These are phyloP conservation scores for Botrytis paeoniae DNA, from an alignment of 2,329 filamentous ascomycete genomes.

Conservation along the genomic window DNA sequence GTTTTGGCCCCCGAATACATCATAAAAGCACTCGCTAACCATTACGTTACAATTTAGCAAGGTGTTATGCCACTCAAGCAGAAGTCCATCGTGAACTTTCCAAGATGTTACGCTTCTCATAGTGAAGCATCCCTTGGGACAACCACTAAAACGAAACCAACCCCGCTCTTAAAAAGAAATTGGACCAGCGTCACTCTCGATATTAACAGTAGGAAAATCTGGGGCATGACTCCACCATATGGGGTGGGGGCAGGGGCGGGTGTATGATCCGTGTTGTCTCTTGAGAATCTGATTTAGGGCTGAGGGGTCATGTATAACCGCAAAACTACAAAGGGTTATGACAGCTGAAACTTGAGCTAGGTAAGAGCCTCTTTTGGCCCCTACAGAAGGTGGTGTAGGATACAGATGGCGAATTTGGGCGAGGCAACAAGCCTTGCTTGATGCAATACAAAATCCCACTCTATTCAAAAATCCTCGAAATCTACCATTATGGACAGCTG, in stretches of 20 bases:
- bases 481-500: not conserved
- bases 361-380: not conserved
- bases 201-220: not conserved
- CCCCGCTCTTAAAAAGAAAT: not conserved
- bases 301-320: not conserved
- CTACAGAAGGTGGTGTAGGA: not conserved
- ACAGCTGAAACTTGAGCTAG: not conserved
- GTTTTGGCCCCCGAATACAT: not conserved
- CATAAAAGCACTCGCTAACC: not conserved
- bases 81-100: not conserved
- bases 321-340: not conserved
- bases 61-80: not conserved
- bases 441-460: not conserved
- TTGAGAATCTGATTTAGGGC: not conserved
- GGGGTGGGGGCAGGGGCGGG: not conserved
- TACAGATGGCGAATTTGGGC: conserved; percentile 8
- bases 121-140: not conserved
- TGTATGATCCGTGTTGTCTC: not conserved
- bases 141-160: not conserved
- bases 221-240: not conserved
- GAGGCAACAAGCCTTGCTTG: conserved; percentile 19
- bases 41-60: not conserved
- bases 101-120: not conserved
- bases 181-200: not conserved
- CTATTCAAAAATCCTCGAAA: not conserved